Evolutionary conservation across 257 asterid species (phyloP), one percentile per base, ranked within the genome.

Genomic region (Avicennia marina): DNA sequence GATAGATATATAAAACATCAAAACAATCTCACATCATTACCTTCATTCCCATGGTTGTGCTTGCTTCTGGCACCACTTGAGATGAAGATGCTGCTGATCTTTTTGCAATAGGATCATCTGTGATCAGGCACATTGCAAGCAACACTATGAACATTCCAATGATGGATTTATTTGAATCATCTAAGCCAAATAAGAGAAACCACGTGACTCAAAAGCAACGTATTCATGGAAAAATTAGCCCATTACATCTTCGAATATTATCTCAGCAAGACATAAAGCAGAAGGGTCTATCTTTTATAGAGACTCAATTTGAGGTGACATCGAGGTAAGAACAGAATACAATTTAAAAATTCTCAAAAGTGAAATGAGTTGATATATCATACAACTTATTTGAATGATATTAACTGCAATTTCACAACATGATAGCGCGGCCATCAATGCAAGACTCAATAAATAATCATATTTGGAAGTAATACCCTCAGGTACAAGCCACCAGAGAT

Each of bases 401-500:
- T 18, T 13, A 4, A 13, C 19, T 15, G 46, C 18, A 49, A 26
- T 24, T 36, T 21, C 22, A 33, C 9, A 16, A 45, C 36, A 39
- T 10, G 32, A 56, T 20, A 44, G 24, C 32, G 9, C 36, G 27
- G 12, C 41, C 3, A 21, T 55, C 46, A 38, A 54, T 68, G 41
- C 43, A 52, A 56, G 51, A 15, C 18, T 41, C 25, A 39, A 6
- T 16, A 31, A 58, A 26, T 16, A 12, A 52, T 31, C 21, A 16
- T 36, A 25, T 51, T 42, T 36, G 24, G 39, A 38, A 57, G 55
- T 51, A 55, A 15, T 78, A 91, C 98, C 97, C 80, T 83, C 95
- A 44, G 98, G 95, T 63, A 93, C 95, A 63, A 93, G 90, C 98
- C 98, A 93, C 98, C 98, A 93, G 40, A 93, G 73, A 82, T 93